Percentiles rank a stretch among this genome's conserved stretches.
Conservation (phyloP, 2,329 filamentous ascomycete species). For the Aspergillus oerlinghausenensis region DNA sequence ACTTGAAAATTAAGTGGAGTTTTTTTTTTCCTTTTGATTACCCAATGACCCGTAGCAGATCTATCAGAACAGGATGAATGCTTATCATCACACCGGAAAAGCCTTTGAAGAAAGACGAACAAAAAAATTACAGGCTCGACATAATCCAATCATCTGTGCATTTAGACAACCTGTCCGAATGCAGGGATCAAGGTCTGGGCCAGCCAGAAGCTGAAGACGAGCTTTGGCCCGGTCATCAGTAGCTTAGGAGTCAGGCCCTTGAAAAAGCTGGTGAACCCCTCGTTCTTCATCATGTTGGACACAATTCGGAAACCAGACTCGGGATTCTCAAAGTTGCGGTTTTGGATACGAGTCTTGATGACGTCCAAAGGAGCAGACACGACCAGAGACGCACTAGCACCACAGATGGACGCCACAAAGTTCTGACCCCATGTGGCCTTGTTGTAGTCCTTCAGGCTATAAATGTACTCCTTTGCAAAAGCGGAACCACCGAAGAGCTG, state of each 20-base stretch:
- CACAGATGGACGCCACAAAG: conserved; percentile 92
- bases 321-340: conserved; percentile 97
- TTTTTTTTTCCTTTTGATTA: conserved; percentile 7
- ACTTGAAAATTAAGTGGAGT: conserved; percentile 17
- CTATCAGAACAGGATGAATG: conserved; percentile 16
- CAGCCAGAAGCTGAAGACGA: conserved; percentile 99
- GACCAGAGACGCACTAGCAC: conserved; percentile 88
- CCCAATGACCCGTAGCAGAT: conserved; percentile 10
- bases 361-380: conserved; percentile 96
- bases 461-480: conserved; percentile 95
- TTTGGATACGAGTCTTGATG: conserved; percentile 97
- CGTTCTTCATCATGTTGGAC: conserved; percentile 86
- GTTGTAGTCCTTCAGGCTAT: conserved; percentile 90
- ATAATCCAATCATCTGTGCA: conserved; percentile 8
- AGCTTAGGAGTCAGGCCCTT: conserved; percentile 97
- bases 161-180: conserved; percentile 66
- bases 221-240: conserved; percentile 97
- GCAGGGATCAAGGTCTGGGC: conserved; percentile 96
- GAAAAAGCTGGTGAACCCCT: conserved; percentile 86
- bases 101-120: conserved; percentile 7
- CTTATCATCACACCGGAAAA: conserved; percentile 13
- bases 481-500: conserved; percentile 95
- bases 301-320: conserved; percentile 91
- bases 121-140: conserved; percentile 12
- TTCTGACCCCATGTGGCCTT: conserved; percentile 90